phyloP scores from a whole-genome alignment of 345 rosid species.

The Dipteronia sinensis region DNA sequence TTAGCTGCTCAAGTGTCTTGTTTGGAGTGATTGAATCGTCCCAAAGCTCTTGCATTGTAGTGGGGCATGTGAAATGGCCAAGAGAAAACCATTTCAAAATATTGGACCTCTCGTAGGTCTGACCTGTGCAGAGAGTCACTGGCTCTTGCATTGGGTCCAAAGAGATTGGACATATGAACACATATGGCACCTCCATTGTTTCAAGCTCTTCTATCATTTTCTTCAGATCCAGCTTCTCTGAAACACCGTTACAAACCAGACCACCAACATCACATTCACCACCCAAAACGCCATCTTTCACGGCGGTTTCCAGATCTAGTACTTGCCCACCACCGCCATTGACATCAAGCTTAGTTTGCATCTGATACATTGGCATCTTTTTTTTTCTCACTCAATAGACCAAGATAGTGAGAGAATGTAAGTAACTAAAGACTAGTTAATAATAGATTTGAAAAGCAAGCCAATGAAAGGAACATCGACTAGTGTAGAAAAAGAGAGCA shows the following conservation, averaged over 20 bases:
- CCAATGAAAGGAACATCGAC: neutral
- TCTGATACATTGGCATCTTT: slow-evolving; percentile 53
- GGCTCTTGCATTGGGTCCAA: slow-evolving; percentile 78
- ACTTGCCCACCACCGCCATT: slow-evolving; percentile 59
- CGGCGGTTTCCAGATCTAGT: slow-evolving; percentile 72
- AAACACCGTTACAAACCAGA: slow-evolving; percentile 23
- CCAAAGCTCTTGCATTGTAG: slow-evolving; percentile 85
- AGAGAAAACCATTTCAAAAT: slow-evolving; percentile 63
- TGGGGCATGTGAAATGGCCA: slow-evolving; percentile 72
- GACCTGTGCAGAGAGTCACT: slow-evolving; percentile 75
- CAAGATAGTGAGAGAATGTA: neutral
- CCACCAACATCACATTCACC: slow-evolving; percentile 43
- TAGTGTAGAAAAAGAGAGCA: slow-evolving; percentile 22
- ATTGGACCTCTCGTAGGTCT: slow-evolving; percentile 69
- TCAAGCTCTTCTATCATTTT: slow-evolving; percentile 66
- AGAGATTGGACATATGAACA: slow-evolving; percentile 73
- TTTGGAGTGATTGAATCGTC: slow-evolving; percentile 70
- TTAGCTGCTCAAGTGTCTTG: slow-evolving; percentile 63
- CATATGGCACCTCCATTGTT: slow-evolving; percentile 51
- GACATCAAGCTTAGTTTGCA: slow-evolving; percentile 43
- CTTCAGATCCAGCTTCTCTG: slow-evolving; percentile 65
- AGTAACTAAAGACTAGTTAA: slow-evolving; percentile 15
- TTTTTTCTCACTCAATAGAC: neutral
- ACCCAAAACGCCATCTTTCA: slow-evolving; percentile 72
- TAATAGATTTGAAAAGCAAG: neutral